Base-by-base conservation (phyloP, 345 rosid species). In the Camelina laxa region DNA sequence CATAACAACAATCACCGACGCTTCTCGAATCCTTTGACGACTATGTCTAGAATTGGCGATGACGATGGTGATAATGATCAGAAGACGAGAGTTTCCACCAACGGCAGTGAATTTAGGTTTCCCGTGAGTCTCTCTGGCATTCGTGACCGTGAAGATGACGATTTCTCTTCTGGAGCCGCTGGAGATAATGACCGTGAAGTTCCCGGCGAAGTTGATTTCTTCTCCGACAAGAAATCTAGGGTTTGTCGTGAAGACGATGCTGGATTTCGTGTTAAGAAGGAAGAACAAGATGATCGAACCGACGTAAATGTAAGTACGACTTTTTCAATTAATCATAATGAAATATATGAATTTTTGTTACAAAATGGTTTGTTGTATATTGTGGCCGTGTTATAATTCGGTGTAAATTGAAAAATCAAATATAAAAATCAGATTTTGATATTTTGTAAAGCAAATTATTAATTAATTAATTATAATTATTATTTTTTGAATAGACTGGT, bases 181-280 rank as follows among this genome's bases (percentile, higher is more conserved):
- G 51, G 70, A 39, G 69, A 79, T 17, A 77, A 74, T 44, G 67
- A 74, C 60, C 85, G 77, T 19, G 57, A 78, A 49, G 80, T 74
- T 39, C 82, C 82, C 15, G 81, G 82, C 22, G 98, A 87, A 71
- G 92, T 94, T 1, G 98, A 94, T 80, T 94, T 94, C 76, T 91
- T 94, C 76, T 84, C 89, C 17, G 85, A 83, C 2, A 79, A 75
- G 41, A 88, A 84, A 45, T 68, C 59, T 9, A 77, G 67, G 71
- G 70, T 35, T 38, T 41, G 10, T n/a, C 57, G n/a, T 17, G 80
- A 75, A 7, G 67, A 73, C 5, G 79, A 63, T 17, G 12, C 21
- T 4, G 22, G 60, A 17, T 82, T 82, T 49, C 72, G 41, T 13
- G 84, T 88, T 79, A 91, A 89, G 86, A 78, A 70, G 62, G 94